Base-by-base conservation (phyloP, 768 basidiomycete species). In the Lactifluus hygrophoroides region DNA sequence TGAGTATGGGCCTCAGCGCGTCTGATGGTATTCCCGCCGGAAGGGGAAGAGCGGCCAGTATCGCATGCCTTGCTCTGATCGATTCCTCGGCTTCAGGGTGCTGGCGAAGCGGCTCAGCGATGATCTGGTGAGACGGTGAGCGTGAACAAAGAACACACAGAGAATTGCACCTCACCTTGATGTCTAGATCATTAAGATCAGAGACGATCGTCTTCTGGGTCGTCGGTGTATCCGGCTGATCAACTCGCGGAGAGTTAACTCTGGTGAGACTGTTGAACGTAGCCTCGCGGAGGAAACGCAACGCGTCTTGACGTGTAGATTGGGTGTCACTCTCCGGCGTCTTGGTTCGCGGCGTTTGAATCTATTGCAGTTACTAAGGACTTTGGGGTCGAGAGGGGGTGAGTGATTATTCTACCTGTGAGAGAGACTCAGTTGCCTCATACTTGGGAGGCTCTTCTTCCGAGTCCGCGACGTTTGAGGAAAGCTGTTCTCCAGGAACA, bases 11-110 rank as follows among this genome's bases (percentile, higher is more conserved):
- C 51, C 78, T 82, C 46, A 90, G 74, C 1, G 79, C 79, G 51
- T 85, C 84, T 37, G 82, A 80, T 0, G 87, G 86, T 38, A 82
- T 77, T 51, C 79, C 79, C 2, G 72, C 66, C 6, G 88, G 88
- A 5, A 90, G 70, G 9, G 86, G 86, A 40, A 90, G 78, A 2
- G 72, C 64, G 1, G 81, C 79, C 5, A 90, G 71, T 14, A 82
- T 69, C 5, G 77, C 71, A 61, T 83, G 79, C 69, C 88, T 74
- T 3, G 78, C 76, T 44, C 76, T 73, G 57, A 81, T 77, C 54
- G 77, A 73, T 30, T 64, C 63, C 37, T 62, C 63, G 19, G 63
- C 55, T 3, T 51, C 50, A 25, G 54, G 54, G 21, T 37, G 43
- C 47, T 35, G 40, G 40, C 32, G 30, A 30, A 54, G 42, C 23